phyloP scores from a whole-genome alignment of 2,329 filamentous ascomycete species.

The Claviceps pazoutovae region DNA sequence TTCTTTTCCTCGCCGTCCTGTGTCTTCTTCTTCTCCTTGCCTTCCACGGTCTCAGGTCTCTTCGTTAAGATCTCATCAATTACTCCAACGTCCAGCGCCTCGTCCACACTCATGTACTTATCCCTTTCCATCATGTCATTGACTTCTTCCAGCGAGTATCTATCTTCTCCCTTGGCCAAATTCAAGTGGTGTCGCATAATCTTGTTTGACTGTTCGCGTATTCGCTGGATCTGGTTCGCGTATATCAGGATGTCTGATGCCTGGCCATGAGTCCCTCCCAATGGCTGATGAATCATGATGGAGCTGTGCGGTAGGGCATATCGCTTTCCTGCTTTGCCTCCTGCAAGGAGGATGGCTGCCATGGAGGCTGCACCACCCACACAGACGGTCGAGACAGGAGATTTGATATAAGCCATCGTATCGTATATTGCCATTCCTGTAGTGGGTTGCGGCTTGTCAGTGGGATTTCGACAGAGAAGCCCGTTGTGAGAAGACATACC shows the following conservation, averaged over 20 bases:
- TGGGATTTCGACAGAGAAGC: not conserved
- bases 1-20: conserved; percentile 18
- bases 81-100: conserved; percentile 81
- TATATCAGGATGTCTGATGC: conserved; percentile 86
- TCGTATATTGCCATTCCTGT: conserved; percentile 80
- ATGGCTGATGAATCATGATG: conserved; percentile 95
- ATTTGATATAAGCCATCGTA: conserved; percentile 93
- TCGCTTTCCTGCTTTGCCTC: conserved; percentile 70
- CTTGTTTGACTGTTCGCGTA: conserved; percentile 72
- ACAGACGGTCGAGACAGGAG: conserved; percentile 87
- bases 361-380: conserved; percentile 90
- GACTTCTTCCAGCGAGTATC: conserved; percentile 68
- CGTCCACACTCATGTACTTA: conserved; percentile 79
- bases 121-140: conserved; percentile 95
- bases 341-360: conserved; percentile 78
- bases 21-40: conserved; percentile 11
- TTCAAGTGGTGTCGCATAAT: conserved; percentile 85
- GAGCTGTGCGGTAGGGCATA: conserved; percentile 86
- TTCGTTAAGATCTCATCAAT: conserved; percentile 75
- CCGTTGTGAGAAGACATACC: conserved; percentile 23
- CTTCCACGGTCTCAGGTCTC: conserved; percentile 32
- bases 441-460: conserved; percentile 1
- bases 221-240: conserved; percentile 85
- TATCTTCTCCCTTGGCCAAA: conserved; percentile 57
- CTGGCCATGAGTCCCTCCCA: conserved; percentile 54